phyloP scores from a whole-genome alignment of 1,284 basidiomycete species.

The Wallemia ichthyophaga region DNA sequence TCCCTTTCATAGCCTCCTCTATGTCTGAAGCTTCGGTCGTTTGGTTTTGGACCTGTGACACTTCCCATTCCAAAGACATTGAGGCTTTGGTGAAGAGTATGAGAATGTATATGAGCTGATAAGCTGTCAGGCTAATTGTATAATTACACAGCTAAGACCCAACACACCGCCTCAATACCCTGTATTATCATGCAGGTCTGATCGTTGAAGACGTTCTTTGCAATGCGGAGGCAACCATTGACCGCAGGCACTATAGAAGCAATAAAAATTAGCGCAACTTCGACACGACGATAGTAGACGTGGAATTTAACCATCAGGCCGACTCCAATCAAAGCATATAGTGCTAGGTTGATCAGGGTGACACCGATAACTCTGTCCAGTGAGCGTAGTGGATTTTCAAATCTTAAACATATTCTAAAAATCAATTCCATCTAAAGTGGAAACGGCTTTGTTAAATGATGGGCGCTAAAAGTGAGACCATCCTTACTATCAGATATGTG shows the following conservation, averaged over 20 bases:
- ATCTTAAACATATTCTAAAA: not conserved
- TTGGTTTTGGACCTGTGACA: not conserved
- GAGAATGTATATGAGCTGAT: not conserved
- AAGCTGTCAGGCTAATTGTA: no score
- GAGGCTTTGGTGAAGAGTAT: not conserved
- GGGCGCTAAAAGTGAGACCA: not conserved
- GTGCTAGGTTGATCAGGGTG: not conserved
- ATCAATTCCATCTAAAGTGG: not conserved
- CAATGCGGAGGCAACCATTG: not conserved
- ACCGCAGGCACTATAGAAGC: not conserved
- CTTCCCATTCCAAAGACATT: not conserved
- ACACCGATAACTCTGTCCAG: not conserved
- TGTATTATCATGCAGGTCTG: not conserved
- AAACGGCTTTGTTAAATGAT: not conserved
- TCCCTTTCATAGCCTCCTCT: not conserved
- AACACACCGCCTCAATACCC: not conserved
- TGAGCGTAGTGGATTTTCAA: not conserved
- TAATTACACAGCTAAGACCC: no score
- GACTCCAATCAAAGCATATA: not conserved
- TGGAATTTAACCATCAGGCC: not conserved
- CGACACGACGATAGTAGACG: not conserved
- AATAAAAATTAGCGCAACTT: not conserved
- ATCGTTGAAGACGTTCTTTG: not conserved
- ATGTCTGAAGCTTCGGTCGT: not conserved
- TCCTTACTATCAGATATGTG: not conserved